phyloP scores from a whole-genome alignment of 2,329 filamentous ascomycete species.

The Neonectria coccinea region DNA sequence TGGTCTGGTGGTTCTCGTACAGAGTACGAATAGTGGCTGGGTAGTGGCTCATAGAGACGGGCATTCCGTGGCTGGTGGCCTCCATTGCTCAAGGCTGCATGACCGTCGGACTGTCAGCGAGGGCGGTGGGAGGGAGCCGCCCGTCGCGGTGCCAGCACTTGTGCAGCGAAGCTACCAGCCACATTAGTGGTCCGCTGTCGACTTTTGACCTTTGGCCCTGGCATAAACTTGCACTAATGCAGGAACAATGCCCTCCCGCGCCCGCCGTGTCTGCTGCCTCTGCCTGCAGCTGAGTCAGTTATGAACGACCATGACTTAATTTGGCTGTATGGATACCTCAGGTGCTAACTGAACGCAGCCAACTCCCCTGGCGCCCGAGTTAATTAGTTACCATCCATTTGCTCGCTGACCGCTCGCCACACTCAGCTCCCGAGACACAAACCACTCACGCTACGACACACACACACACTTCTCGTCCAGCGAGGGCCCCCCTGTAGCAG shows the following conservation, averaged over 20 bases:
- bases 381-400: not conserved
- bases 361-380: not conserved
- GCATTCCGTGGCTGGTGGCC: not conserved
- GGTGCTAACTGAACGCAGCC: not conserved
- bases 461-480: constrained; percentile 5
- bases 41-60: not conserved
- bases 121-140: constrained; percentile 13
- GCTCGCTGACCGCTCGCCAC: constrained; percentile 23
- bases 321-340: constrained; percentile 13
- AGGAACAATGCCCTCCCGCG: constrained; percentile 43
- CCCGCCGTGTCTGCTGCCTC: constrained; percentile 21
- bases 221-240: constrained; percentile 42
- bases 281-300: constrained; percentile 6
- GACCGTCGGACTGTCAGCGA: not conserved
- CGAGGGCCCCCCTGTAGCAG: constrained; percentile 5
- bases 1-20: not conserved
- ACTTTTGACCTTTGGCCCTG: constrained; percentile 32
- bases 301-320: not conserved
- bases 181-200: constrained; percentile 26
- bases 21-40: not conserved
- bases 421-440: constrained; percentile 14
- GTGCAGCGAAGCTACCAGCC: not conserved
- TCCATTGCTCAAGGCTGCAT: not conserved
- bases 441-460: constrained; percentile 15
- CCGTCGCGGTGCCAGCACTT: constrained; percentile 2